phyloP scores from a whole-genome alignment of 257 asterid genomes.

The Jacaranda copaia region DNA sequence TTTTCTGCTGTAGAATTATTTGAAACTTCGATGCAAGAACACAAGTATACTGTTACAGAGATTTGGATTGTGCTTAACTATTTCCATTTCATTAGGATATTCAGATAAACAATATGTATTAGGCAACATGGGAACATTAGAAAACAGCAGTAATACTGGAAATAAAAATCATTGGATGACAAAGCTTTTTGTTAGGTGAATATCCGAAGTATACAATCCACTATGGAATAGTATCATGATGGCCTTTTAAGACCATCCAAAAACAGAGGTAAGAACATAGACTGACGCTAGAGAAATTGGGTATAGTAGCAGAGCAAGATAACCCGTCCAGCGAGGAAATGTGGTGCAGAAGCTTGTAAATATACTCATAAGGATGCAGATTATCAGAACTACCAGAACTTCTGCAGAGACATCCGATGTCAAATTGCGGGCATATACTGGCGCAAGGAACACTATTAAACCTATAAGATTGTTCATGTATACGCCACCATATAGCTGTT shows the following conservation, averaged over 20 bases:
- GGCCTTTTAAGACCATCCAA: slow-evolving; percentile 43
- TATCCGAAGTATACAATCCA: not conserved
- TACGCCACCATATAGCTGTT: slow-evolving; percentile 57
- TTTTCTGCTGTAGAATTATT: not conserved
- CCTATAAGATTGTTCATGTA: slow-evolving; percentile 64
- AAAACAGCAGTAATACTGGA: not conserved
- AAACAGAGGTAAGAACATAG: slow-evolving; percentile 49
- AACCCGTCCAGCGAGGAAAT: slow-evolving; percentile 55
- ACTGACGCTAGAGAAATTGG: slow-evolving; percentile 50
- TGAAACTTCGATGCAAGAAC: not conserved
- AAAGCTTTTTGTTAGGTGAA: slow-evolving; percentile 11
- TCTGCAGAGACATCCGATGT: slow-evolving; percentile 42
- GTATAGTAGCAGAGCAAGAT: slow-evolving; percentile 49
- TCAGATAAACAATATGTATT: not conserved
- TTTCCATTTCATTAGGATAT: not conserved
- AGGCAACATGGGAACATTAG: not conserved
- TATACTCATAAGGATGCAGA: slow-evolving; percentile 47
- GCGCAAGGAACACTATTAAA: slow-evolving; percentile 50
- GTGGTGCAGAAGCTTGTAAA: slow-evolving; percentile 52
- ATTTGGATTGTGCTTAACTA: not conserved
- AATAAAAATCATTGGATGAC: not conserved
- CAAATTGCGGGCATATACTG: slow-evolving; percentile 48
- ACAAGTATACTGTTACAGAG: not conserved
- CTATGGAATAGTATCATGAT: slow-evolving; percentile 10
- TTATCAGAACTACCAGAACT: slow-evolving; percentile 43